Percentiles rank a stretch among this genome's conserved stretches.
These are phyloP conservation scores for Pseudogymnoascus sp. DNA, from an alignment of 2,329 filamentous ascomycete genomes.

Conservation along the genomic window DNA sequence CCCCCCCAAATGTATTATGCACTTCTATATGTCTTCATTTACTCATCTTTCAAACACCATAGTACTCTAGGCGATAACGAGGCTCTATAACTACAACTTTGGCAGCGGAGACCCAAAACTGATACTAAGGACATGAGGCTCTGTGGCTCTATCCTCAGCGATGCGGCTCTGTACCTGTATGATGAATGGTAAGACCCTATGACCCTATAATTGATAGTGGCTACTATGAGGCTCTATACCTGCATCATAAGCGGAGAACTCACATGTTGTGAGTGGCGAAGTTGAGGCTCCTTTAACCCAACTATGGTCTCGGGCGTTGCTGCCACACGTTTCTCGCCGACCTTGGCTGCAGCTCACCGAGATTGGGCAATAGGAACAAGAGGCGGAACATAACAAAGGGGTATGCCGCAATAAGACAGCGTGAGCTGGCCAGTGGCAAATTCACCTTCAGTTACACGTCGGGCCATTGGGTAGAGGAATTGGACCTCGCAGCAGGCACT, in stretches of 20 bases:
- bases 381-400: background rate
- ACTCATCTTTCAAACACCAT: too few relatives aligned
- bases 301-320: background rate
- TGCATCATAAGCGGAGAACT: background rate
- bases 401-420: background rate
- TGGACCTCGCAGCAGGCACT: background rate
- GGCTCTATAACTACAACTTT: too few relatives aligned
- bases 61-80: too few relatives aligned
- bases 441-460: background rate
- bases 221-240: background rate
- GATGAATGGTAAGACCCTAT: background rate
- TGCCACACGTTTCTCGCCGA: background rate
- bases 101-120: too few relatives aligned
- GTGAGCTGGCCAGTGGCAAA: background rate
- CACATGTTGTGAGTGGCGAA: background rate
- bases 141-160: background rate
- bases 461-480: background rate
- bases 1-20: too few relatives aligned
- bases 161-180: background rate
- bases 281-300: background rate
- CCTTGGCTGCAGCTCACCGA: background rate
- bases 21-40: too few relatives aligned
- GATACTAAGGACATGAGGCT: background rate
- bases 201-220: background rate
- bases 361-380: background rate